Evolutionary conservation across 108 stramenopile genomes (phyloP).

Genomic region (Epithemia pelagica): DNA sequence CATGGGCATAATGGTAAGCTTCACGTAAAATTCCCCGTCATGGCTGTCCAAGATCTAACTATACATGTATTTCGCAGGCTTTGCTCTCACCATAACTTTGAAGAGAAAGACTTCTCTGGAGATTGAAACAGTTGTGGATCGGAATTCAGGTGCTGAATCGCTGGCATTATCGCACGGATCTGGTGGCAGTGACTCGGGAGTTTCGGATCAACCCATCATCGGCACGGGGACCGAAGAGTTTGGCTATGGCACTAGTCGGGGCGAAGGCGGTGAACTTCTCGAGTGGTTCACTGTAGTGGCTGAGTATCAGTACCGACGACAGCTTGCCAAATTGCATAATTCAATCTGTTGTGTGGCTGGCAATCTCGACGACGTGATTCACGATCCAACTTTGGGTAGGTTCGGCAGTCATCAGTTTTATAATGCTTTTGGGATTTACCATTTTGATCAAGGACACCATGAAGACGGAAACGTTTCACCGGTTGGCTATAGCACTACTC

Average conservation of each 20-base stretch:
- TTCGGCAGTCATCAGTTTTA: slow-evolving; percentile 6
- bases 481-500: slow-evolving; percentile 9
- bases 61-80: no score
- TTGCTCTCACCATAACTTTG: slow-evolving; percentile 36
- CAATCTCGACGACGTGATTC: slow-evolving; percentile 47
- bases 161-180: not conserved
- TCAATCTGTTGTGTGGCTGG: slow-evolving; percentile 65
- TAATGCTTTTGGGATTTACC: slow-evolving; percentile 34
- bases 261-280: slow-evolving; percentile 23
- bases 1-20: slow-evolving; percentile 52
- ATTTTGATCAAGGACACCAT: slow-evolving; percentile 14
- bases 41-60: no score
- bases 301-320: slow-evolving; percentile 56
- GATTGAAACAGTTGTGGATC: not conserved
- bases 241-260: slow-evolving; percentile 11
- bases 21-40: no score
- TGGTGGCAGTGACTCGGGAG: not conserved
- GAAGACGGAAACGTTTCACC: slow-evolving; percentile 1
- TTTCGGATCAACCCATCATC: not conserved
- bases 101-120: not conserved
- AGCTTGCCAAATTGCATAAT: slow-evolving; percentile 66
- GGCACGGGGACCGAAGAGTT: slow-evolving; percentile 7
- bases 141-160: not conserved
- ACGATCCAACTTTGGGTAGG: slow-evolving; percentile 22
- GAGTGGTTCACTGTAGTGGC: slow-evolving; percentile 58